Percentiles rank a stretch among this genome's conserved stretches.
Conservation (phyloP, 495 filamentous ascomycete species). For the Articulospora tetracladia region DNA sequence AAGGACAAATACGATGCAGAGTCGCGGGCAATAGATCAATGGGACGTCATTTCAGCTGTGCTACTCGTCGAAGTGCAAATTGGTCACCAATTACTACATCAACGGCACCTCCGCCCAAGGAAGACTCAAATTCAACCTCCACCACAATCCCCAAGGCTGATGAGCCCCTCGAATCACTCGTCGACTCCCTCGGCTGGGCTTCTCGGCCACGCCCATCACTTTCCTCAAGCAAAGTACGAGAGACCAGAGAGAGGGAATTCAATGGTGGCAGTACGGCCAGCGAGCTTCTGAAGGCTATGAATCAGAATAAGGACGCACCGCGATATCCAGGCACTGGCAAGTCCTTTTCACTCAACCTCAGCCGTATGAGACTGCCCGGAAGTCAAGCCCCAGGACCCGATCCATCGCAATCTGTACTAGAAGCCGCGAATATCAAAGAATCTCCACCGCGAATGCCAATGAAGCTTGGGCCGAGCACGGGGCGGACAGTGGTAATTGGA, state of each 20-base stretch:
- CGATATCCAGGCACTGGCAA: no score
- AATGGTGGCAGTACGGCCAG: neutral
- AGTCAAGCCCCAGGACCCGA: no score
- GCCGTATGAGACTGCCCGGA: no score
- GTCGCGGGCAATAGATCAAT: slow-evolving; percentile 8
- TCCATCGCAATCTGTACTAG: no score
- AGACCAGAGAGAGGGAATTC: neutral
- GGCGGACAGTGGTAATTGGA: slow-evolving; percentile 53
- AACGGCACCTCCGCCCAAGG: neutral
- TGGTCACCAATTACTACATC: slow-evolving; percentile 11
- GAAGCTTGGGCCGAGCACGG: slow-evolving; percentile 48
- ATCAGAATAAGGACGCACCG: no score
- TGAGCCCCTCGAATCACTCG: neutral
- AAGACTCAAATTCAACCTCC: neutral
- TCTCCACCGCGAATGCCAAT: slow-evolving; percentile 23
- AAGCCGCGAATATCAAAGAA: neutral
- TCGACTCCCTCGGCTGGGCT: neutral
- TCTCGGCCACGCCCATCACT: neutral
- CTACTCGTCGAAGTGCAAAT: slow-evolving; percentile 1
- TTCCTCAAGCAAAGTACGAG: neutral
- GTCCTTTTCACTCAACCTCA: no score
- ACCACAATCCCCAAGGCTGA: neutral
- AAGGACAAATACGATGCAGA: slow-evolving; percentile 6
- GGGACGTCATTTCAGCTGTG: slow-evolving; percentile 24
- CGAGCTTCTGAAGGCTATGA: neutral